Base-by-base conservation (phyloP, 1,284 basidiomycete species). In the Exobasidium cylindrosporum region DNA sequence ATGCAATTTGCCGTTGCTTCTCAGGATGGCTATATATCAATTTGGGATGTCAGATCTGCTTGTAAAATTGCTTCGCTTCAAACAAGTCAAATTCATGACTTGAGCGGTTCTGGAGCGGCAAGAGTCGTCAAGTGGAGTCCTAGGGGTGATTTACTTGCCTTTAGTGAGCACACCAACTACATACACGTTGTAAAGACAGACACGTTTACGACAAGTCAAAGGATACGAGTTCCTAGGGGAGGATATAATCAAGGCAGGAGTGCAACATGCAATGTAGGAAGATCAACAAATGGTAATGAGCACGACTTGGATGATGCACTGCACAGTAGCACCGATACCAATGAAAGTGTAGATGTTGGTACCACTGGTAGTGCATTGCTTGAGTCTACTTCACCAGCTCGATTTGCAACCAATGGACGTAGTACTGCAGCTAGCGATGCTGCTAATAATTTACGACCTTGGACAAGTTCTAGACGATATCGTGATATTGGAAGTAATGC, bases 1-100 rank as follows among this genome's bases (percentile, higher is more conserved):
- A 83, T 84, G 53, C 90, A 90, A 70, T 92, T 92, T 73, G 90
- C 90, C 0, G 89, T 92, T 0, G 90, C 88, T 3, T 88, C 87
- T 24, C 91, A 94, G 78, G 90, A 92, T 73, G 92, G 91, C 13
- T 84, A 87, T 13, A 87, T 92, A 1, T 87, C 86, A 1, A 77
- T 82, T 13, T 83, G 81, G 78, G 82, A 83, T 59, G 73, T 81
- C 10, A 74, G 81, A 4, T 73, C 70, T 3, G 71, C 69, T n/a
- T 57, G 66, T 11, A 65, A 68, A 26, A 62, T 81, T 21, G 76
- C 78, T 0, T 60, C 57, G 11, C 66, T 73, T 32, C 61, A 40
- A 26, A 72, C 71, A 21, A 49, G 54, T 28, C 68, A 70, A 49
- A 31, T 23, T 14, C 17, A 53, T 14, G 44, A 35, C 31, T 21